Evolutionary conservation across 352 stramenopile genomes (phyloP).

Genomic region (Phytophthora sansomeana): DNA sequence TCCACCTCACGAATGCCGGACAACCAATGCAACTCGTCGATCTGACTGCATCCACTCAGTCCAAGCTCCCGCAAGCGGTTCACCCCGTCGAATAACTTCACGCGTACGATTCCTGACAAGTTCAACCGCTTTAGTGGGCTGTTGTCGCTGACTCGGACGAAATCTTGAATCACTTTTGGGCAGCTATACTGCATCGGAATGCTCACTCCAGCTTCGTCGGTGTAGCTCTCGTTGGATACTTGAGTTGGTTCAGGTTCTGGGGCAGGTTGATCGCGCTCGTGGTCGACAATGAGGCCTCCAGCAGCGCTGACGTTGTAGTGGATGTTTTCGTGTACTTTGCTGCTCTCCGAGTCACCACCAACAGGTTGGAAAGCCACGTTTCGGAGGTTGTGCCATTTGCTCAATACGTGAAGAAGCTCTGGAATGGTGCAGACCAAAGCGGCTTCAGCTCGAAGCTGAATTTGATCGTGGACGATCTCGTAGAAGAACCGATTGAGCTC

Average conservation of each 20-base stretch:
- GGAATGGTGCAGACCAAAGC: conserved; percentile 44
- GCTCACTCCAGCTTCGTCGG: conserved; percentile 27
- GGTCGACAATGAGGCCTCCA: conserved; percentile 30
- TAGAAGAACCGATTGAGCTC: conserved; percentile 65
- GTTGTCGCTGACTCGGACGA: conserved; percentile 21
- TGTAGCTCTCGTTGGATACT: conserved; percentile 17
- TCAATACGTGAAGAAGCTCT: conserved; percentile 45
- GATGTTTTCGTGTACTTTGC: conserved; percentile 33
- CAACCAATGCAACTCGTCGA: conserved; percentile 57
- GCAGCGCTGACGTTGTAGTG: conserved; percentile 48
- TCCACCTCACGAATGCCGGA: conserved; percentile 56
- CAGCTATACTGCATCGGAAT: conserved; percentile 44
- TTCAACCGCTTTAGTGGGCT: conserved; percentile 50
- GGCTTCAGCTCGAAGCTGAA: conserved; percentile 50
- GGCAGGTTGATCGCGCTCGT: conserved; percentile 28
- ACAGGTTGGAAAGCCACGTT: conserved; percentile 72
- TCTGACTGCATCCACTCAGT: conserved; percentile 62
- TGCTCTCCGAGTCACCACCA: conserved; percentile 11
- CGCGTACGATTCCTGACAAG: conserved; percentile 54
- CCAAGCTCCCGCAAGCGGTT: conserved; percentile 54
- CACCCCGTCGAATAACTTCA: conserved; percentile 66
- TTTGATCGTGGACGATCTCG: conserved; percentile 55
- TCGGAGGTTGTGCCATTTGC: conserved; percentile 62
- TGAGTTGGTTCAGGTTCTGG: conserved; percentile 30
- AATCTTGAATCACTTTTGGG: conserved; percentile 38